Evolutionary conservation across 805 yeast species (phyloP).

Genomic region (Sugiyamaella floridensis): DNA sequence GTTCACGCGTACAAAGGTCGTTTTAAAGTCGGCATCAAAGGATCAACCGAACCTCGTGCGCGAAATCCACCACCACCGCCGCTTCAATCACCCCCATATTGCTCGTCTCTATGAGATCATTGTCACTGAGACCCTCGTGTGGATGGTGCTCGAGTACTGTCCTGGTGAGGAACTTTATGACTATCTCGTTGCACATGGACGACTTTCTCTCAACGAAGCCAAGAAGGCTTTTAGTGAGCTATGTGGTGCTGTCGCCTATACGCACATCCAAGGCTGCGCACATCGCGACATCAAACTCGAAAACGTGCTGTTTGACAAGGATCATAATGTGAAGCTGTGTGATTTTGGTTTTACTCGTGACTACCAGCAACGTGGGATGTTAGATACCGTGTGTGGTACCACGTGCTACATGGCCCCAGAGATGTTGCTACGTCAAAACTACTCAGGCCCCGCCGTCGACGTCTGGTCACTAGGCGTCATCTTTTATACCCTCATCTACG

Average conservation of each 20-base stretch:
- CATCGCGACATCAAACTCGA: conserved; percentile 80
- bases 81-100: conserved; percentile 75
- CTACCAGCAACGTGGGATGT: conserved; percentile 44
- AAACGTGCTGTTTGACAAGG: conserved; percentile 69
- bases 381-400: conserved; percentile 89
- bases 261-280: conserved; percentile 69
- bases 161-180: conserved; percentile 47
- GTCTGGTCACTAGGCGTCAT: conserved; percentile 92
- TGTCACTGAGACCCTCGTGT: conserved; percentile 68
- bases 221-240: conserved; percentile 32
- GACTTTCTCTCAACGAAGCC: conserved; percentile 20
- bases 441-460: conserved; percentile 73
- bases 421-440: conserved; percentile 56
- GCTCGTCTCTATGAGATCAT: conserved; percentile 81
- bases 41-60: conserved; percentile 81
- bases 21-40: conserved; percentile 70
- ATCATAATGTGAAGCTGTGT: conserved; percentile 72
- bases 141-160: conserved; percentile 89
- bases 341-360: conserved; percentile 95
- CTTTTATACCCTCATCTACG: conserved; percentile 73
- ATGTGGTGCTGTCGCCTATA: conserved; percentile 58
- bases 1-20: conserved; percentile 66
- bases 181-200: conserved; percentile 26
- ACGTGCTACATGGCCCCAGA: conserved; percentile 97
- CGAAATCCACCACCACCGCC: conserved; percentile 83